A percentile compares a stretch with the other conserved stretches of the same genome.
Conservation (phyloP, 2,329 filamentous ascomycete species). For the Cladosporium sp. region DNA sequence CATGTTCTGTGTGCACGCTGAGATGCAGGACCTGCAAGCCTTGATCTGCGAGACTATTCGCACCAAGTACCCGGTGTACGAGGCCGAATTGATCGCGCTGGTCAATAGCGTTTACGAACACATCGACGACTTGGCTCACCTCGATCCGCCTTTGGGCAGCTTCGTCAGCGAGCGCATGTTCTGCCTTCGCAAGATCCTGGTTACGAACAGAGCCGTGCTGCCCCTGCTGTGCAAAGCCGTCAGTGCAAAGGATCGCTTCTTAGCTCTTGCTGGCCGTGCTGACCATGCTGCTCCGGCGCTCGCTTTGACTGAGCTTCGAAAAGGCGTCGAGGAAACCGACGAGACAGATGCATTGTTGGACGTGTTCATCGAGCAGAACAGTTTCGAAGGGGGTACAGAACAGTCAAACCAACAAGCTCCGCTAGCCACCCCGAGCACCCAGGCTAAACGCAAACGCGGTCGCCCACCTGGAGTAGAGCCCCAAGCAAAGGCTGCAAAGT, state of each 20-base stretch:
- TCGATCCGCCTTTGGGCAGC: not conserved
- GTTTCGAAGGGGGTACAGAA: not conserved
- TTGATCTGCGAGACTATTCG: not conserved
- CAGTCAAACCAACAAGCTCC: not conserved
- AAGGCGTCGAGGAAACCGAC: not conserved
- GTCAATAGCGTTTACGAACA: not conserved
- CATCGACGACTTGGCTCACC: not conserved
- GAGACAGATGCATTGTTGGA: not conserved
- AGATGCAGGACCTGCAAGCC: not conserved
- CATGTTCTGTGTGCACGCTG: not conserved
- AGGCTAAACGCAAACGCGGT: not conserved
- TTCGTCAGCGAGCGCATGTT: not conserved
- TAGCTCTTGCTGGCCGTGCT: not conserved
- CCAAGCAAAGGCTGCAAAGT: not conserved
- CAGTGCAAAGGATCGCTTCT: not conserved
- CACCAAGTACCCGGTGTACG: not conserved
- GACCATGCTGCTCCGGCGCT: not conserved
- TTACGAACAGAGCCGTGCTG: not conserved
- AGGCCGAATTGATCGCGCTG: not conserved
- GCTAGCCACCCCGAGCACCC: not conserved
- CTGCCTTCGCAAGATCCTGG: not conserved
- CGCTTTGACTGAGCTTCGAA: not conserved
- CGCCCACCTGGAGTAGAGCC: not conserved
- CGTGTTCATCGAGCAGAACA: not conserved
- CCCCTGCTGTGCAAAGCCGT: not conserved